Evolutionary conservation across 805 yeast species (phyloP), one percentile per base, ranked within the genome.

Genomic region (Candida sakaeoensis): DNA sequence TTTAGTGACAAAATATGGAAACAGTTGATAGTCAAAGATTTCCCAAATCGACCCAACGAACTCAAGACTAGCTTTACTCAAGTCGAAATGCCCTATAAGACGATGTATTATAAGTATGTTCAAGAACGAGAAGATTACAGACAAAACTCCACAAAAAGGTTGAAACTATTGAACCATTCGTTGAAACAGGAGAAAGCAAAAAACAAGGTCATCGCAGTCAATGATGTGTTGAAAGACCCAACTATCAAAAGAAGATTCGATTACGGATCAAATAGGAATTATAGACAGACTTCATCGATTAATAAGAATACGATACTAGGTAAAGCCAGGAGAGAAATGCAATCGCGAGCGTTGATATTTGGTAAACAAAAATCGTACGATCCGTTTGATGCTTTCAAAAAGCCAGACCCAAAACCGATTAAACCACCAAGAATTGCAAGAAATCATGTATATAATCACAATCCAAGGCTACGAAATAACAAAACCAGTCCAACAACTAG

Each of bases 1-100:
- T 53, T 62, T 30, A 57, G 73, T 3, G 79, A 75, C 44, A 59
- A 56, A 5, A 46, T 76, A 24, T 77, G 82, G 82, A 52, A 50
- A 28, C 40, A 43, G n/a, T 52, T 77, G 16, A 55, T 76, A 1
- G 57, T 57, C 28, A 63, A 70, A 40, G 81, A 75, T 49, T 77
- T 77, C 45, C 65, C 73, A 2, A 68, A 66, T 35, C 51, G 79
- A 25, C 77, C 79, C 3, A 24, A 35, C 3, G 39, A 27, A 12
- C 28, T 39, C 9, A 36, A 42, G 9, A 30, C 35, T 8, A 18
- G 33, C 10, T 10, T 12, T 13, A 16, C 13, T 16, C 21, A 12
- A 22, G 23, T n/a, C 13, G 2, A 16, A 5, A 60, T 65, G 57
- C 65, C 71, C 15, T 56, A 68, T 18, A 60, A 66, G 42, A 54